Evolutionary conservation across 208 protist species (phyloP), one percentile per base, ranked within the genome.

Genomic region (Trypanosoma platydactyli): DNA sequence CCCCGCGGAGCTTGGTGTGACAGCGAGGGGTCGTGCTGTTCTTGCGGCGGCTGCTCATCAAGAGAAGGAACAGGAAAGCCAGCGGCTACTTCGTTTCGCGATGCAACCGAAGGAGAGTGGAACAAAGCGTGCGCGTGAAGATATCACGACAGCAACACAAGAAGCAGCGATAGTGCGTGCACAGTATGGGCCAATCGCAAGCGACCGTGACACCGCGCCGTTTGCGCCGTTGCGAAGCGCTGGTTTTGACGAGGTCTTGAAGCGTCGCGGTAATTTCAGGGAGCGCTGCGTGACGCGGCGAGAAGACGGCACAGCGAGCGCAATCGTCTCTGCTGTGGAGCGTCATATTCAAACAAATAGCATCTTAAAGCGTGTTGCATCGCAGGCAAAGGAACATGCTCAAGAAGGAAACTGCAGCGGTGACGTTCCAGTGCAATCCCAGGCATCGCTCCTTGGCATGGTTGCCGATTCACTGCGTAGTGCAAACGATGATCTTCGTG

Each of bases 391-490:
- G n/a, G 24, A 16, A 18, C 7, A 59, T 20, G 4, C 24, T 11
- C n/a, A 64, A 52, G 42, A 63, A 45, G 5, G 9, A 38, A 9
- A 9, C 40, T 38, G 24, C 58, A 41, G n/a, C 11, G 22, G 41
- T 46, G 33, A 41, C 18, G 24, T 50, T 44, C 6, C 50, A 9
- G 33, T 9, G 33, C 33, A 38, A 9, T 3, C 58, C 22, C 12
- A 30, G 13, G 22, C 38, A 29, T 64, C 72, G 6, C 60, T 79
- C 2, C 64, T 84, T 27, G 67, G 60, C n/a, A 33, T 35, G 5
- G 65, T 89, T 16, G 80, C 88, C 25, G 76, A 63, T 18, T 35
- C 22, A 5, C 59, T 81, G 60, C 55, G 71, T n/a, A 94, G 80
- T 56, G 57, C 53, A 30, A 75, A 92, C 40, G 83, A 89, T 38